Conservation (phyloP, 495 filamentous ascomycete genomes). For the Pseudoneurospora amorphoporcata region DNA sequence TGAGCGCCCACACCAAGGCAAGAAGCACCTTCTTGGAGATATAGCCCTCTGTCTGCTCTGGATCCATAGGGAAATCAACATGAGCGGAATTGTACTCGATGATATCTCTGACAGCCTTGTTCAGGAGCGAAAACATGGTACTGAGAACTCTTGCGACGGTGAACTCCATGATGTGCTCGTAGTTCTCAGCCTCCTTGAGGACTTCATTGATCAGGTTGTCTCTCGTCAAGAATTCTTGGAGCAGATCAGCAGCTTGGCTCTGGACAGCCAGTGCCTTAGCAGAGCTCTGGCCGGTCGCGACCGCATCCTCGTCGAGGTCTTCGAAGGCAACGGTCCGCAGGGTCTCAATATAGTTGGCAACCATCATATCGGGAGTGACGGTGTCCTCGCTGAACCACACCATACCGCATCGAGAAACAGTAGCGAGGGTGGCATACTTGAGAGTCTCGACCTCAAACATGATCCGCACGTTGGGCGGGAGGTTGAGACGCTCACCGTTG, state of each 20-base stretch:
- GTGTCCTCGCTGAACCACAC: constrained; percentile 99
- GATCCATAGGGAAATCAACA: constrained; percentile 82
- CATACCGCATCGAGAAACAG: constrained; percentile 98
- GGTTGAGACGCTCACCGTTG: constrained; percentile 91
- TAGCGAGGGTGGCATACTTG: constrained; percentile 93
- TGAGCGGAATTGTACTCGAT: constrained; percentile 95
- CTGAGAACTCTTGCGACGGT: constrained; percentile 81
- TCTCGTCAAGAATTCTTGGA: constrained; percentile 62
- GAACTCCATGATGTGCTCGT: constrained; percentile 97
- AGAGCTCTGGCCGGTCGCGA: constrained; percentile 67
- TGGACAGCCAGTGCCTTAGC: constrained; percentile 69
- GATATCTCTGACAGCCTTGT: constrained; percentile 82
- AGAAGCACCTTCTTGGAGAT: constrained; percentile 87
- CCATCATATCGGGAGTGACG: constrained; percentile 85
- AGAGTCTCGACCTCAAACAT: constrained; percentile 99
- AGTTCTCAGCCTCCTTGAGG: constrained; percentile 63
- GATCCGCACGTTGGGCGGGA: constrained; percentile 91
- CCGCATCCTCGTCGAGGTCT: constrained; percentile 85
- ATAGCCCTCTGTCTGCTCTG: constrained; percentile 79
- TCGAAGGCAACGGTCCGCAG: constrained; percentile 76
- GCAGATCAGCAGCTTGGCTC: constrained; percentile 60
- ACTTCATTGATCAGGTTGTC: constrained; percentile 69
- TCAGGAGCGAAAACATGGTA: constrained; percentile 88
- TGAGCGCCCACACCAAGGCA: constrained; percentile 86
- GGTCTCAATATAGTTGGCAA: constrained; percentile 77